phyloP scores from a whole-genome alignment of 108 stramenopile genomes.

The Nitzschia sp. region DNA sequence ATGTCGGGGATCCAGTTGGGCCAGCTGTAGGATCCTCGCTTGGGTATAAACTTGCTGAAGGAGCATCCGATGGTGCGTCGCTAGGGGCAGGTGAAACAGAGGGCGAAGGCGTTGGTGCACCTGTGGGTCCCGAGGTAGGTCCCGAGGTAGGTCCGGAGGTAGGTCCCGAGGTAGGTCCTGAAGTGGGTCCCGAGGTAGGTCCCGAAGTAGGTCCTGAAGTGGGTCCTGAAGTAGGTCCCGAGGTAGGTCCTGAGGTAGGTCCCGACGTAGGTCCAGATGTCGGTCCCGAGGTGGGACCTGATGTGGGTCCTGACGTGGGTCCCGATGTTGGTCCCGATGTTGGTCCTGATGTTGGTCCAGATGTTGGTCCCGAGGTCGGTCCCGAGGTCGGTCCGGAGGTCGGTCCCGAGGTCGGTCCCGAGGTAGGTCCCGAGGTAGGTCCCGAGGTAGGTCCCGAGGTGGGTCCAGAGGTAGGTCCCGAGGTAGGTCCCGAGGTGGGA shows the following conservation, averaged over 20 bases:
- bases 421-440: background rate
- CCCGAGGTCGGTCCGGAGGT: background rate
- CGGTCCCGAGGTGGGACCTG: slow-evolving; percentile 6
- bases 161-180: slow-evolving; percentile 15
- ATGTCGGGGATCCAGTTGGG: slow-evolving; percentile 2
- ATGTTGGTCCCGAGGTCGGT: slow-evolving; percentile 3
- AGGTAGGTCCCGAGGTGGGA: slow-evolving; percentile 2
- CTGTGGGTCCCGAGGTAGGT: slow-evolving; percentile 14
- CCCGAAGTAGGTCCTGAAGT: slow-evolving; percentile 11
- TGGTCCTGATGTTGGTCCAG: slow-evolving; percentile 16
- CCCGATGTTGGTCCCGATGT: slow-evolving; percentile 7
- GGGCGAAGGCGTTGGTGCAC: slow-evolving; percentile 2
- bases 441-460: slow-evolving; percentile 2
- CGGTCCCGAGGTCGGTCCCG: slow-evolving; percentile 3
- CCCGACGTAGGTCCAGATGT: slow-evolving; percentile 19
- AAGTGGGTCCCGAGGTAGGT: slow-evolving; percentile 21
- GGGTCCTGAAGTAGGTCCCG: slow-evolving; percentile 10
- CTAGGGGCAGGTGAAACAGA: background rate
- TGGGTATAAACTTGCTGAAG: slow-evolving; percentile 5
- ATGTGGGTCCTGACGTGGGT: background rate
- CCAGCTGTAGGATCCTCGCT: slow-evolving; percentile 15
- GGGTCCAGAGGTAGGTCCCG: slow-evolving; percentile 1
- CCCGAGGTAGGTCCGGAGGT: slow-evolving; percentile 19
- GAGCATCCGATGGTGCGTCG: background rate
- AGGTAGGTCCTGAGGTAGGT: slow-evolving; percentile 16